Evolutionary conservation across 805 yeast genomes (phyloP).

Genomic region (Ogataea pini): DNA sequence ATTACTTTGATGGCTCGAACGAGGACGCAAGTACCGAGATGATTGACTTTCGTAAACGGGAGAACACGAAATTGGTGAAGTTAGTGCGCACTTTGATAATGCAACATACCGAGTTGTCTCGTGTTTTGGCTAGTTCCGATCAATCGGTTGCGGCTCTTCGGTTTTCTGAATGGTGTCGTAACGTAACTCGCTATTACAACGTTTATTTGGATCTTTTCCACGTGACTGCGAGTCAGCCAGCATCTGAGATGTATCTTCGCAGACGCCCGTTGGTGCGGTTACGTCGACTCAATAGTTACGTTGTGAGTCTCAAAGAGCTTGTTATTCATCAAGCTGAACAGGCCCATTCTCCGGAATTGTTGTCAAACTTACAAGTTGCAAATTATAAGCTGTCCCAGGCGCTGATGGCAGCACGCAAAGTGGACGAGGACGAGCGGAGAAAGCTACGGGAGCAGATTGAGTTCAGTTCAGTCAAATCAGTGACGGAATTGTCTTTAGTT

Average conservation of each 20-base stretch:
- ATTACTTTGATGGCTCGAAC: slow-evolving; percentile 31
- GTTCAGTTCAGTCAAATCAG: slow-evolving; percentile 28
- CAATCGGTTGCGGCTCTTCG: slow-evolving; percentile 13
- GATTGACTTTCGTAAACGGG: slow-evolving; percentile 18
- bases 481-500: slow-evolving; percentile 21
- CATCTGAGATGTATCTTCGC: slow-evolving; percentile 31
- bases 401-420: slow-evolving; percentile 22
- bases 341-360: slow-evolving; percentile 21
- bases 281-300: slow-evolving; percentile 27
- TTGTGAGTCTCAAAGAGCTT: slow-evolving; percentile 24
- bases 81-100: slow-evolving; percentile 17
- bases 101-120: slow-evolving; percentile 22
- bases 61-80: slow-evolving; percentile 23
- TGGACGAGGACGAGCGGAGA: slow-evolving; percentile 28
- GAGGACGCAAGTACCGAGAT: slow-evolving; percentile 29
- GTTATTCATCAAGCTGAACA: slow-evolving; percentile 22
- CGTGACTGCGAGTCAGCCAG: slow-evolving; percentile 25
- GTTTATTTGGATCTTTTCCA: slow-evolving; percentile 27
- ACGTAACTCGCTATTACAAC: slow-evolving; percentile 21
- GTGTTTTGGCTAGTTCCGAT: slow-evolving; percentile 16
- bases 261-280: slow-evolving; percentile 35
- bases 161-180: slow-evolving; percentile 30
- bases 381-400: slow-evolving; percentile 20
- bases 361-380: slow-evolving; percentile 29
- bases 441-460: slow-evolving; percentile 18